Evolutionary conservation across 2,329 filamentous ascomycete genomes (phyloP), one percentile per base, ranked within the genome.

Genomic region (Calonectria pteridis): DNA sequence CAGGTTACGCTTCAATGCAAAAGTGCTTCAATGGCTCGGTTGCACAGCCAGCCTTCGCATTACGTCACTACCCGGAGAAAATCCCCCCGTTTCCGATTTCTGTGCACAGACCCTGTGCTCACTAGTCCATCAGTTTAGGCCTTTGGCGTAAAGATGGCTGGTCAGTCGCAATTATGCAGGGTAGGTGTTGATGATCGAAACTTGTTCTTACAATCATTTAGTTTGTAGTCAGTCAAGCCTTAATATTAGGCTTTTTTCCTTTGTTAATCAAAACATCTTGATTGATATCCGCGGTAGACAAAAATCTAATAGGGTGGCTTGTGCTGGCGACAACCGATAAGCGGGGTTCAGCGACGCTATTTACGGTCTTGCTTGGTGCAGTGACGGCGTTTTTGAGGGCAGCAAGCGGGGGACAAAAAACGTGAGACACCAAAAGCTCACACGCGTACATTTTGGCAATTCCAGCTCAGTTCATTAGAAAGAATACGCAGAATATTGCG

Each of bases 21-120:
- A 20, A 26, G n/a, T 16, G 9, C 6, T 26, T 55, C 46, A 31
- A 46, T 23, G 31, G 33, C 20, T 26, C 11, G 31, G 55, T 20
- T 49, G 62, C 63, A 65, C 73, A 70, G 55, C 72, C 76, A 79
- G 63, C 49, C 11, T 31, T 35, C 63, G 59, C 63, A 71, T 75
- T 75, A 75, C 74, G 71, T 75, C 50, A 73, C 49, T 53, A 33
- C 50, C 37, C 64, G 68, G 67, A 73, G 35, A 65, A 67, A 64
- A 50, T 16, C 23, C 14, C 50, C 51, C 69, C 31, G 59, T 64
- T 46, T 73, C 69, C 65, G 71, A 71, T 35, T 68, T 58, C 23
- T 16, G 23, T 35, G 62, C 75, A 50, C 46, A n/a, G 62, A 58
- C 67, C 71, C 64, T 33, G 53, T 62, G n/a, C 33, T 26, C 20